These are phyloP conservation scores for Rhododendron molle DNA, from an alignment of 148 eudicot species.

Conservation along the genomic window DNA sequence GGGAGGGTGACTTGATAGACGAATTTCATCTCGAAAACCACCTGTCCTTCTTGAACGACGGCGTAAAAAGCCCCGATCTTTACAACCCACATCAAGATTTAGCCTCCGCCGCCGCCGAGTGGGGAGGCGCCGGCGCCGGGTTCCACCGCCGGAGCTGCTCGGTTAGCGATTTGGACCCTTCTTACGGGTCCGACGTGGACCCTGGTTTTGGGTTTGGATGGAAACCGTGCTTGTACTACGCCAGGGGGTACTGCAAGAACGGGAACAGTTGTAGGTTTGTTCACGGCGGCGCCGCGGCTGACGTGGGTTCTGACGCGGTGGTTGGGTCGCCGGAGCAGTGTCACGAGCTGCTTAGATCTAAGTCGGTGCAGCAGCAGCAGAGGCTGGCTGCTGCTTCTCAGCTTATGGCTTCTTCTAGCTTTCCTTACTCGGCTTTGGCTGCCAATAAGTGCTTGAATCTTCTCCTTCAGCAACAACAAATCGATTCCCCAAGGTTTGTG, in stretches of 20 bases:
- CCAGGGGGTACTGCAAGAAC: constrained; percentile 91
- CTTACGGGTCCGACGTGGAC: constrained; percentile 38
- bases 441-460: constrained; percentile 47
- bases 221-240: constrained; percentile 81
- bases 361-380: constrained; percentile 66
- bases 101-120: constrained; percentile 6
- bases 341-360: constrained; percentile 68
- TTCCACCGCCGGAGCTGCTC: constrained; percentile 73
- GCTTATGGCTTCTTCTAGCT: constrained; percentile 39
- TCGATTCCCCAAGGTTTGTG: constrained; percentile 57
- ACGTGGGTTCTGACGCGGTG: constrained; percentile 11
- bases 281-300: constrained; percentile 37
- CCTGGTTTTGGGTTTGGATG: constrained; percentile 50
- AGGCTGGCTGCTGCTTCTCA: constrained; percentile 48
- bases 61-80: constrained; percentile 30
- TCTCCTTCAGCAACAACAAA: constrained; percentile 61
- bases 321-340: constrained; percentile 69
- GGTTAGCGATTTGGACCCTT: constrained; percentile 48
- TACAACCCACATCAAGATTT: constrained; percentile 30
- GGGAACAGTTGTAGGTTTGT: constrained; percentile 70
- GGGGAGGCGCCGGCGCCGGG: constrained; percentile 12
- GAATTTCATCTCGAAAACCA: constrained; percentile 76
- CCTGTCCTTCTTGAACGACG: constrained; percentile 54
- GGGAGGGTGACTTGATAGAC: constrained; percentile 43
- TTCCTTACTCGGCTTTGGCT: constrained; percentile 33